Percentiles rank a stretch among this genome's conserved stretches.
phyloP scores from a whole-genome alignment of 495 filamentous ascomycete species.

The Talaromyces proteolyticus region DNA sequence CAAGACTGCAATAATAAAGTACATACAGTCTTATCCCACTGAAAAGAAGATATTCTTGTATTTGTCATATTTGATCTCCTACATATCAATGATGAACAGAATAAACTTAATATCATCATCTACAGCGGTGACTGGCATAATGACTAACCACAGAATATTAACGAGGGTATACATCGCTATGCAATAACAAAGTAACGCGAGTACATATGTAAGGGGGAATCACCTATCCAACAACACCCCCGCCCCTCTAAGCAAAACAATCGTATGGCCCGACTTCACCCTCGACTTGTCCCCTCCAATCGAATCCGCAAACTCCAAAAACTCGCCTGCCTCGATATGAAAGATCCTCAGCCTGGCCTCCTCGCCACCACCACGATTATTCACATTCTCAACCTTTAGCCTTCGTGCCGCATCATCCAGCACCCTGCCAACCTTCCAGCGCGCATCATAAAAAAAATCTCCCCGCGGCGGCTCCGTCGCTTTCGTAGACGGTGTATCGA shows the following conservation, averaged over 20 bases:
- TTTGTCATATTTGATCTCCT: too few relatives aligned
- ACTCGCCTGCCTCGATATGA: conserved; percentile 81
- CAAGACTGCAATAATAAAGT: too few relatives aligned
- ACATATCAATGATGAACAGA: too few relatives aligned
- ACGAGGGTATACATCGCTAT: neutral
- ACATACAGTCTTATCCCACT: too few relatives aligned
- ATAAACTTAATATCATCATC: too few relatives aligned
- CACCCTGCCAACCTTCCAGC: conserved; percentile 85
- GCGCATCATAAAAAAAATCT: conserved; percentile 76
- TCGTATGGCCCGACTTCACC: conserved; percentile 71
- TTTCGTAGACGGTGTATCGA: conserved; percentile 73
- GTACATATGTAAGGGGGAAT: too few relatives aligned
- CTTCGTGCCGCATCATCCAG: conserved; percentile 81
- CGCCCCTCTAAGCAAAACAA: conserved; percentile 83
- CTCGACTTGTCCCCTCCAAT: conserved; percentile 47
- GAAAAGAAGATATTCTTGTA: too few relatives aligned
- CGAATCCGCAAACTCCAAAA: conserved; percentile 84
- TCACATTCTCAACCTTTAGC: conserved; percentile 79
- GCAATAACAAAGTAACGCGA: too few relatives aligned
- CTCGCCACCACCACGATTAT: conserved; percentile 75
- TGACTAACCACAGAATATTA: neutral
- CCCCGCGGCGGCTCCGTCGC: conserved; percentile 68
- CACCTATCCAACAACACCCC: conserved; percentile 49
- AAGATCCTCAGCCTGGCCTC: conserved; percentile 77
- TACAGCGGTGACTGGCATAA: neutral